A percentile compares a stretch with the other conserved stretches of the same genome.
These are phyloP conservation scores for Sclerotinia nivalis DNA, from an alignment of 2,329 filamentous ascomycete species.

Conservation along the genomic window DNA sequence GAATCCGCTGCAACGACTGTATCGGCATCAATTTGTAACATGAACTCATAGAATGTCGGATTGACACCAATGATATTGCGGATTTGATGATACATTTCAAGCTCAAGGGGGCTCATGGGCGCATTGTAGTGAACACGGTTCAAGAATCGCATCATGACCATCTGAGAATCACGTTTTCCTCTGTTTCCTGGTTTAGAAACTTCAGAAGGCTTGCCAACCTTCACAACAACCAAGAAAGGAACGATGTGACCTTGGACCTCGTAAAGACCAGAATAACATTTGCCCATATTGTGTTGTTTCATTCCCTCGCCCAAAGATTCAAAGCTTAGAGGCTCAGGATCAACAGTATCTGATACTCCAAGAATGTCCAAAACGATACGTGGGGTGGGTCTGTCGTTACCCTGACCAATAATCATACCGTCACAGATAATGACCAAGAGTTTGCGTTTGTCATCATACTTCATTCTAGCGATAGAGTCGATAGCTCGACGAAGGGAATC, in stretches of 20 bases:
- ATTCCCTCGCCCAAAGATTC: conserved; percentile 92
- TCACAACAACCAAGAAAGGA: conserved; percentile 94
- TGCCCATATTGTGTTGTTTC: conserved; percentile 99
- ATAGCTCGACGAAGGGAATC: conserved; percentile 96
- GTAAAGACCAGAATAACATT: conserved; percentile 96
- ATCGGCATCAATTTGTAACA: conserved; percentile 96
- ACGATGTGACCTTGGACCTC: conserved; percentile 98
- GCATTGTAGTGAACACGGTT: conserved; percentile 98
- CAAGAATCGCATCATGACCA: conserved; percentile 97
- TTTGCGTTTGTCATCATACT: conserved; percentile 98
- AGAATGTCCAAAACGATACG: conserved; percentile 96
- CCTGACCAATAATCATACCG: conserved; percentile 99
- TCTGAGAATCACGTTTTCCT: conserved; percentile 98
- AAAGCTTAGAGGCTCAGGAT: conserved; percentile 94
- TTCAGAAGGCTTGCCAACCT: conserved; percentile 85
- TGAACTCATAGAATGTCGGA: conserved; percentile 96
- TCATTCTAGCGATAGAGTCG: conserved; percentile 92
- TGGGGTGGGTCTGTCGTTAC: conserved; percentile 93
- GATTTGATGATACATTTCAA: conserved; percentile 99
- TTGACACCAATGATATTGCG: conserved; percentile 98
- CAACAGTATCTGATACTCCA: conserved; percentile 88
- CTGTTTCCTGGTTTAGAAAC: conserved; percentile 82
- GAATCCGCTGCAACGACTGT: conserved; percentile 90
- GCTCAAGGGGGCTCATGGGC: conserved; percentile 91
- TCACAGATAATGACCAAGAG: conserved; percentile 90